Base-by-base conservation (phyloP, 306 rosid species). In the Medicago ruthenica region DNA sequence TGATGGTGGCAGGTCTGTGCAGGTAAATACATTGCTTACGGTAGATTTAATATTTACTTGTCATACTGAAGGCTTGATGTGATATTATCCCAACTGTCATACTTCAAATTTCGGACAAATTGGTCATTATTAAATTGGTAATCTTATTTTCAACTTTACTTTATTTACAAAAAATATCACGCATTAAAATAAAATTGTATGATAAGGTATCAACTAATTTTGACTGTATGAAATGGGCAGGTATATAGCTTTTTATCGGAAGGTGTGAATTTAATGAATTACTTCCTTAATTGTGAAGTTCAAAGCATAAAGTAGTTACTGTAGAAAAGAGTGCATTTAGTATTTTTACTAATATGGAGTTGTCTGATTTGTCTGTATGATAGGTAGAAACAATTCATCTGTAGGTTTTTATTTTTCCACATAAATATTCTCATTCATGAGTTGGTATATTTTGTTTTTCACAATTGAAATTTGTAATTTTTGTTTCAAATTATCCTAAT, bases 1-100 rank as follows among this genome's bases (percentile, higher is more conserved):
- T 83, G 99, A 95, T 68, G 99, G 99, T 74, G 99, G 99, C 81
- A 89, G 97, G 81, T 92, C 97, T 14, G 85, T 95, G 79, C 97
- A 92, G 97, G 99, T 95, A 74, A 82, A 42, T 48, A 12, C 18
- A 13, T 39, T 58, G 41, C 66, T 77, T 45, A 39, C 44, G 22
- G 68, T 76, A 18, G 64, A 70, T 42, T 68, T 66, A 40, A 50
- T 57, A 70, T 81, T 37, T 51, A n/a, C 50, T 65, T 8, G 34
- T 17, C 44, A 31, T 24, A 1, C 27, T 24, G 51, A 73, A 75
- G 76, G 68, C 69, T 21, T 72, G 70, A 36, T 69, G 66, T 61
- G 44, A 31, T 61, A 6, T 16, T 61, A 31, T 1, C 67, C 34
- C 41, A 9, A 61, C 31, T 61, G 42, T 61, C 13, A 15, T 55